Percentiles rank a stretch among this genome's conserved stretches.
Conservation (phyloP, 2,329 filamentous ascomycete genomes). For the Penicillium rolfsii region DNA sequence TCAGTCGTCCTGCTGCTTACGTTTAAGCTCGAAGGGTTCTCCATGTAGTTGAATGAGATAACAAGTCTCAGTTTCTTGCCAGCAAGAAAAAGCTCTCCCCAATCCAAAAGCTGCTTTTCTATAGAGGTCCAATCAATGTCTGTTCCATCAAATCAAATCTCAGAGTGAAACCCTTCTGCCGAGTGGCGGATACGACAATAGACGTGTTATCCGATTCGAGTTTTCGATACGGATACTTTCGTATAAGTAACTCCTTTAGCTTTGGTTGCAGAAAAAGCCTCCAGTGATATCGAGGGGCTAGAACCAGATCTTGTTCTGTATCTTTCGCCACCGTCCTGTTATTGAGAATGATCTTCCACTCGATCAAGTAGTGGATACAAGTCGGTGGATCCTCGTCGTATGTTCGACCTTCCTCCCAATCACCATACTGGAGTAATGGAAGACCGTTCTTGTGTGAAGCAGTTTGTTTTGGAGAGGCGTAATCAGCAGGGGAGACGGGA, state of each 20-base stretch:
- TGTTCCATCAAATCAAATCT: constrained; percentile 17
- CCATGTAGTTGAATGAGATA: constrained; percentile 20
- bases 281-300: constrained; percentile 17
- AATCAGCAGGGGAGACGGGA: too few relatives aligned
- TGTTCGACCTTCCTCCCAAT: too few relatives aligned
- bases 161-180: constrained; percentile 12
- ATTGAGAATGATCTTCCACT: too few relatives aligned
- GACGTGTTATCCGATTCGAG: constrained; percentile 16
- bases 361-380: too few relatives aligned
- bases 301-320: constrained; percentile 22
- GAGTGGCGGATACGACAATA: constrained; percentile 15
- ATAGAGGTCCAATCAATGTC: constrained; percentile 20
- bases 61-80: constrained; percentile 21
- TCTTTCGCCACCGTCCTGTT: constrained; percentile 12
- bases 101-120: constrained; percentile 19
- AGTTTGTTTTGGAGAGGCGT: too few relatives aligned
- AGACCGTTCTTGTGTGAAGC: too few relatives aligned
- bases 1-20: constrained; percentile 12
- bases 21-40: constrained; percentile 8
- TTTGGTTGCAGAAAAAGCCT: constrained; percentile 16
- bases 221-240: constrained; percentile 14
- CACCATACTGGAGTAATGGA: too few relatives aligned
- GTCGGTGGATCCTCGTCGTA: too few relatives aligned
- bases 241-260: constrained; percentile 5
- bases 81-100: constrained; percentile 17